Conservation (phyloP, 2,329 filamentous ascomycete genomes). For the Xylariaceae sp. region DNA sequence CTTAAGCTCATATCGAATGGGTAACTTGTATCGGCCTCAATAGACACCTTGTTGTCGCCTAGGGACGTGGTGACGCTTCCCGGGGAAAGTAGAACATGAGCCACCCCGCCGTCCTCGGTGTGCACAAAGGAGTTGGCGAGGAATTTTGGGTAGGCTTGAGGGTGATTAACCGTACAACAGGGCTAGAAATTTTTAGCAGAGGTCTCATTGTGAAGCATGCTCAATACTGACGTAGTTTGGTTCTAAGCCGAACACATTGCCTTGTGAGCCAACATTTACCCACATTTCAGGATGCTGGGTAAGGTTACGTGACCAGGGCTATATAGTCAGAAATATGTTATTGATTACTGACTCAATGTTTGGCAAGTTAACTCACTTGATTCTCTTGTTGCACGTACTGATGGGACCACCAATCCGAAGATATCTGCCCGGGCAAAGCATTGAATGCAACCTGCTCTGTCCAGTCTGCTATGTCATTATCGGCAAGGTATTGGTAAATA, state of each 20-base stretch:
- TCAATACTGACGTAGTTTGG: slow-evolving; percentile 45
- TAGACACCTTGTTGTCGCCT: slow-evolving; percentile 41
- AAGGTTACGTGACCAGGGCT: slow-evolving; percentile 49
- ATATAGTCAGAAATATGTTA: slow-evolving; percentile 1
- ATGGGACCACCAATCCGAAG: slow-evolving; percentile 56
- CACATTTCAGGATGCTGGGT: slow-evolving; percentile 38
- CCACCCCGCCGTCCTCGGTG: slow-evolving; percentile 49
- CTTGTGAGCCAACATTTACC: slow-evolving; percentile 48
- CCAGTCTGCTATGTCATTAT: slow-evolving; percentile 47
- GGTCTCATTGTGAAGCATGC: neutral
- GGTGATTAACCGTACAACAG: slow-evolving; percentile 62
- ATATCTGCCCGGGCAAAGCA: slow-evolving; percentile 52
- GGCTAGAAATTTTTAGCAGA: slow-evolving; percentile 33
- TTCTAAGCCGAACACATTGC: slow-evolving; percentile 54
- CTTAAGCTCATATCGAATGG: slow-evolving; percentile 39
- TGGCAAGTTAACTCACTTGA: slow-evolving; percentile 39
- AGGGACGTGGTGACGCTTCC: slow-evolving; percentile 45
- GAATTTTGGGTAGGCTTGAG: slow-evolving; percentile 59
- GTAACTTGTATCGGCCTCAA: slow-evolving; percentile 52
- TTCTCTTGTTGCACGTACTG: slow-evolving; percentile 59
- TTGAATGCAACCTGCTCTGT: slow-evolving; percentile 55
- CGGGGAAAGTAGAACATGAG: slow-evolving; percentile 55
- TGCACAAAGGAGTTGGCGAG: slow-evolving; percentile 51
- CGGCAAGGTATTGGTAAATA: slow-evolving; percentile 32
- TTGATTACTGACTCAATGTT: neutral